Evolutionary conservation across 148 eudicot genomes (phyloP).

Genomic region (Vaccinium corymbosum): DNA sequence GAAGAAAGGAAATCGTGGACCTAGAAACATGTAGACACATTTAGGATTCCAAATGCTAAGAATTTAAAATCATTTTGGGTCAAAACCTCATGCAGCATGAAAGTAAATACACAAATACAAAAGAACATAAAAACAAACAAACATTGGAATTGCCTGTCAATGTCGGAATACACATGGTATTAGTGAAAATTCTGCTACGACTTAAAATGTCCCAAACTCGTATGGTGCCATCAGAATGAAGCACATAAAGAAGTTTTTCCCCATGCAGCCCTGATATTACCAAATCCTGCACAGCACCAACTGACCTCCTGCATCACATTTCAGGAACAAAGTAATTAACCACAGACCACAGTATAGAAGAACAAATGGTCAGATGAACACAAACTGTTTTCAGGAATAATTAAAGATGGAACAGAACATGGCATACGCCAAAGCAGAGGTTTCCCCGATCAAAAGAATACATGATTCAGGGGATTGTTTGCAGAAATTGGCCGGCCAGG

Average conservation of each 20-base stretch:
- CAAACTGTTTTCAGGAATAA: not conserved
- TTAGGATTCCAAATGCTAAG: not conserved
- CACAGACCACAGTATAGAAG: not conserved
- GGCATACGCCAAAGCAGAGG: not conserved
- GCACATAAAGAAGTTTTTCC: constrained; percentile 67
- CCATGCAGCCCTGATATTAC: constrained; percentile 49
- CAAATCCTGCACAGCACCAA: constrained; percentile 69
- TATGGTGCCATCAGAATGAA: constrained; percentile 79
- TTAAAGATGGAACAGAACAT: not conserved
- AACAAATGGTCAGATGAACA: not conserved
- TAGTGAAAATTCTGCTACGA: constrained; percentile 58
- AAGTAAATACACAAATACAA: not conserved
- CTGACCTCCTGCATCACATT: constrained; percentile 48
- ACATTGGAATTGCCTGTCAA: constrained; percentile 36
- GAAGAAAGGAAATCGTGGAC: not conserved
- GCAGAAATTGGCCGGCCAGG: not conserved
- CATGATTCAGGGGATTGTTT: not conserved
- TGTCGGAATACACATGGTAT: constrained; percentile 38
- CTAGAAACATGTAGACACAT: not conserved
- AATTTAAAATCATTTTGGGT: not conserved
- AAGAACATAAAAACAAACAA: not conserved
- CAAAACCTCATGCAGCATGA: not conserved
- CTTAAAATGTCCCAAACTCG: constrained; percentile 75
- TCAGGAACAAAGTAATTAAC: not conserved
- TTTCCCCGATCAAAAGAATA: not conserved